Percentiles rank a stretch among this genome's conserved stretches.
These are phyloP conservation scores for Lachancea cidri DNA, from an alignment of 805 yeast species.

Conservation along the genomic window DNA sequence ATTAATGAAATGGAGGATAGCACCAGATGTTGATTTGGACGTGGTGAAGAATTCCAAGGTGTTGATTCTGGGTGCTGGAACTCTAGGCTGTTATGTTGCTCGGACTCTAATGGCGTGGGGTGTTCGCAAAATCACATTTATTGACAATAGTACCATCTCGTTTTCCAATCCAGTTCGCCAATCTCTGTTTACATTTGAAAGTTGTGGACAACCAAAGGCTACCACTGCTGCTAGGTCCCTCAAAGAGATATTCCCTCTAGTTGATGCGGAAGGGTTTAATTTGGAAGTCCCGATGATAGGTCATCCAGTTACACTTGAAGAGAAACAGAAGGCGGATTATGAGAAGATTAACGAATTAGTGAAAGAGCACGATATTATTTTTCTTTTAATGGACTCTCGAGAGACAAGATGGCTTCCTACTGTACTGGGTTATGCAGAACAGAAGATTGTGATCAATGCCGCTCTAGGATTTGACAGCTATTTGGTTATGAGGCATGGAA, in stretches of 20 bases:
- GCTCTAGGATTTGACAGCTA: conserved; percentile 94
- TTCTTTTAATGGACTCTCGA: conserved; percentile 85
- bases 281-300: conserved; percentile 96
- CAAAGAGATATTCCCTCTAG: conserved; percentile 72
- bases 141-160: conserved; percentile 85
- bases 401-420: conserved; percentile 99
- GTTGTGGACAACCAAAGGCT: conserved; percentile 82
- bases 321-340: conserved; percentile 45
- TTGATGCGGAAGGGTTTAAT: conserved; percentile 53
- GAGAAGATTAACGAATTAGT: conserved; percentile 49
- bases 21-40: conserved; percentile 74
- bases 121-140: conserved; percentile 74
- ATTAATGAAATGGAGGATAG: conserved; percentile 95
- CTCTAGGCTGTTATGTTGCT: conserved; percentile 88
- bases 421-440: conserved; percentile 58
- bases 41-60: conserved; percentile 55
- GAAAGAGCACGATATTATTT: conserved; percentile 67
- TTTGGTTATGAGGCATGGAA: conserved; percentile 91
- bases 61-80: conserved; percentile 89
- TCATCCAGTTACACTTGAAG: conserved; percentile 65
- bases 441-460: conserved; percentile 79
- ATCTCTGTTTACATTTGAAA: conserved; percentile 77
- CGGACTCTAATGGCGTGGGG: conserved; percentile 94
- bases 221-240: conserved; percentile 68
- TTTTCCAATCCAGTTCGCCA: conserved; percentile 95